Conservation (phyloP, 345 rosid genomes). For the Linum tenue region DNA sequence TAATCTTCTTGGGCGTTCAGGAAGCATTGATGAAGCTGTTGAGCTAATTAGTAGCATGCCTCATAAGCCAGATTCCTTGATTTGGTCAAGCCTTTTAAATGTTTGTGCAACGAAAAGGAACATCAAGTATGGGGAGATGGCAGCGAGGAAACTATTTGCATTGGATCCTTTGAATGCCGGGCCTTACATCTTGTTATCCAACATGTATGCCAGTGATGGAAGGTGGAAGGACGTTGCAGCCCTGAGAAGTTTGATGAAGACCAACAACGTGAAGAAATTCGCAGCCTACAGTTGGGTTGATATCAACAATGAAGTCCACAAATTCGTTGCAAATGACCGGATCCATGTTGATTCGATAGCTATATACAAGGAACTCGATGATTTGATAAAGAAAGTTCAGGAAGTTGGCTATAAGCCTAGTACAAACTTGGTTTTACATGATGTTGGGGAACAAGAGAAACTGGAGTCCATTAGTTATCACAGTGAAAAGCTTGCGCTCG, state of each 20-base stretch:
- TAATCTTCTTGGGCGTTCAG: slow-evolving; percentile 47
- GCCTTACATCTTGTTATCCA: slow-evolving; percentile 51
- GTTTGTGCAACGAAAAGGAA: slow-evolving; percentile 33
- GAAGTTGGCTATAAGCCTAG: slow-evolving; percentile 39
- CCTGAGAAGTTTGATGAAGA: slow-evolving; percentile 44
- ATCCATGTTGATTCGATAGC: slow-evolving; percentile 37
- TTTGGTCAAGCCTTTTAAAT: slow-evolving; percentile 50
- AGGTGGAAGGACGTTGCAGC: slow-evolving; percentile 54
- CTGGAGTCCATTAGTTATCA: slow-evolving; percentile 43
- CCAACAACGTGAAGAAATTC: slow-evolving; percentile 40
- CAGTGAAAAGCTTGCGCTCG: slow-evolving; percentile 58
- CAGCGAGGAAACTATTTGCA: slow-evolving; percentile 40
- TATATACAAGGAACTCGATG: slow-evolving; percentile 33
- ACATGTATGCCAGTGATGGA: slow-evolving; percentile 47
- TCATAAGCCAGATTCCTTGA: slow-evolving; percentile 33
- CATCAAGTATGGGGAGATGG: slow-evolving; percentile 39
- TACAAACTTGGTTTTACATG: slow-evolving; percentile 39
- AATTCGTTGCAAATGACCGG: slow-evolving; percentile 48
- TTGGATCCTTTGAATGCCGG: slow-evolving; percentile 43
- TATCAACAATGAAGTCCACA: slow-evolving; percentile 39
- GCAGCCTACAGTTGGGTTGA: slow-evolving; percentile 62
- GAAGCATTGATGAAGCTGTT: slow-evolving; percentile 33
- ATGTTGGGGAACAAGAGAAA: slow-evolving; percentile 46
- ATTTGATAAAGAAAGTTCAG: slow-evolving; percentile 31
- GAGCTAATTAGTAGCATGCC: slow-evolving; percentile 36